These are phyloP conservation scores for Diaporthe sp. DNA, from an alignment of 2,329 filamentous ascomycete genomes.

Conservation along the genomic window DNA sequence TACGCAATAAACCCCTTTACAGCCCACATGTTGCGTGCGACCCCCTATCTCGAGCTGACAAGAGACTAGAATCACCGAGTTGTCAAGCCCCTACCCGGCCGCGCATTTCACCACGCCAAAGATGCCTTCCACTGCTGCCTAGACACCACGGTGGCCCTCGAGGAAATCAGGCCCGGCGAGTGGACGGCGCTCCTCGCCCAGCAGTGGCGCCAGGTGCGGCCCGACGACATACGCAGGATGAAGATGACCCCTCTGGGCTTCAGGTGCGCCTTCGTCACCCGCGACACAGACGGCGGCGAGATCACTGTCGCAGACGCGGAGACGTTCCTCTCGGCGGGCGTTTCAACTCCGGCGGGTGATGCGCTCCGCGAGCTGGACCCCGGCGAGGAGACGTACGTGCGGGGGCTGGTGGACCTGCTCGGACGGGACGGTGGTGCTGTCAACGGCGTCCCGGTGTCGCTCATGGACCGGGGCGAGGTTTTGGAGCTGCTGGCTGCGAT, in stretches of 20 bases:
- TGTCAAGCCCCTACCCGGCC: conserved; percentile 22
- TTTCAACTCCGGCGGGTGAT: neutral
- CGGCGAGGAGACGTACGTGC: neutral
- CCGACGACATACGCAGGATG: neutral
- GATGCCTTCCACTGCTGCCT: neutral
- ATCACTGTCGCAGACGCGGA: neutral
- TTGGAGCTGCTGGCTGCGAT: neutral
- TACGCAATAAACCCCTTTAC: neutral
- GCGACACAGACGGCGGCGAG: neutral
- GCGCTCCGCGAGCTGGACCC: neutral
- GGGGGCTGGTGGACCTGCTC: neutral
- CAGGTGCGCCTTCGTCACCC: conserved; percentile 21
- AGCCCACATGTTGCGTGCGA: neutral
- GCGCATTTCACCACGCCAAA: conserved; percentile 13
- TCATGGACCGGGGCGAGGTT: conserved; percentile 1
- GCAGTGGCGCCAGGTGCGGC: neutral
- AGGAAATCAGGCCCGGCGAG: conserved; percentile 2
- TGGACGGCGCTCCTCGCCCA: conserved; percentile 18
- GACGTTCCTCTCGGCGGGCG: neutral
- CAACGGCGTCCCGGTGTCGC: neutral
- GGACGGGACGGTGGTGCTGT: neutral
- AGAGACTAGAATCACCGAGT: neutral
- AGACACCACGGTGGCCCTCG: neutral
- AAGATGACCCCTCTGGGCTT: neutral
- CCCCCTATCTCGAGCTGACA: neutral